Conservation (phyloP, 73 alveolate genomes). For the Stentor coeruleus region DNA sequence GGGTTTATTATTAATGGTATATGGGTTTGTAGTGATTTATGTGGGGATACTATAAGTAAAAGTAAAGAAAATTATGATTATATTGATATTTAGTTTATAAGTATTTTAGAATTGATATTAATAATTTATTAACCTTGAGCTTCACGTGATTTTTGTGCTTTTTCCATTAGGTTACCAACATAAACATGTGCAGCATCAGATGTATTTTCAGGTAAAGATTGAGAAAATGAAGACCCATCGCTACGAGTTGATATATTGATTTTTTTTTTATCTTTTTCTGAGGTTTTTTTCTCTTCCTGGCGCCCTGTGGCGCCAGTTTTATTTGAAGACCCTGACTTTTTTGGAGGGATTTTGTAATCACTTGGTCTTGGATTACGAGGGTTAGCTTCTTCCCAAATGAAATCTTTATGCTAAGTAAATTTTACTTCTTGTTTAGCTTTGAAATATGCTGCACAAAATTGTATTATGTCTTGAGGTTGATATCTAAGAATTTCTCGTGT, state of each 20-base stretch:
- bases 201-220: neutral
- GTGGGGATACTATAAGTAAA: too few species aligned
- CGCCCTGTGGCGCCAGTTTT: neutral
- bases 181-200: neutral
- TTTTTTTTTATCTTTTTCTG: neutral
- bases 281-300: neutral
- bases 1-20: neutral
- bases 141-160: neutral
- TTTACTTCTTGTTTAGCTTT: neutral
- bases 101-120: too few species aligned
- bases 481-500: neutral
- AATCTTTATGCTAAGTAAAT: neutral
- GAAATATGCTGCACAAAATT: neutral
- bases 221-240: neutral
- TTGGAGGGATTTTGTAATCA: neutral
- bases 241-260: neutral
- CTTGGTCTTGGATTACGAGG: conserved; percentile 10
- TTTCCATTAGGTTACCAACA: neutral
- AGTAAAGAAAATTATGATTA: too few species aligned
- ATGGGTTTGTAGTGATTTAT: conserved; percentile 5
- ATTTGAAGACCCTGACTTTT: too few species aligned
- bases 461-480: conserved; percentile 18
- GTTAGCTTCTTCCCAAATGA: conserved; percentile 6
- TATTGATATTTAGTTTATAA: too few species aligned
- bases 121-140: neutral